phyloP scores from a whole-genome alignment of 2,329 filamentous ascomycete species.

The Davidsoniella eucalypti region DNA sequence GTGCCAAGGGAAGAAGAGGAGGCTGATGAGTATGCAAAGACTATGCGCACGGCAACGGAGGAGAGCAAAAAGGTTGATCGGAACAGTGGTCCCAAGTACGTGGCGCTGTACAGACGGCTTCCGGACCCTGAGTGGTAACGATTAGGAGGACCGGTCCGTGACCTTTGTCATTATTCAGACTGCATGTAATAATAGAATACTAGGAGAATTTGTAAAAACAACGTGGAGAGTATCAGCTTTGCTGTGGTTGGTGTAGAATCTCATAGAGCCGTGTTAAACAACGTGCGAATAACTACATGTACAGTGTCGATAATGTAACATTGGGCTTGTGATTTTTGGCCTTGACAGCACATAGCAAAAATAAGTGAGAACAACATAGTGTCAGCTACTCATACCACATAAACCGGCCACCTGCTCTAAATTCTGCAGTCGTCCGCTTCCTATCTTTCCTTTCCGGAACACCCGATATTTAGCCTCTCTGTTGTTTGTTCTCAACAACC shows the following conservation, averaged over 20 bases:
- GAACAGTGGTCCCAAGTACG: slow-evolving; percentile 80
- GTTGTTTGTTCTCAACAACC: too few relatives aligned
- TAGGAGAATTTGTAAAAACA: neutral
- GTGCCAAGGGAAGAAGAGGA: slow-evolving; percentile 51
- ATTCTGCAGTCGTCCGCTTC: too few relatives aligned
- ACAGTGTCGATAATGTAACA: too few relatives aligned
- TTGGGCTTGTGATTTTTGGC: too few relatives aligned
- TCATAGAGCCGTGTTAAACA: neutral
- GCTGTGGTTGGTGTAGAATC: too few relatives aligned
- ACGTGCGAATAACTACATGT: neutral
- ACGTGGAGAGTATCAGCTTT: neutral
- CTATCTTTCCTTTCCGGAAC: too few relatives aligned
- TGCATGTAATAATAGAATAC: too few relatives aligned
- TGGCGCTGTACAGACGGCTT: slow-evolving; percentile 69
- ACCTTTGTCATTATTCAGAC: neutral
- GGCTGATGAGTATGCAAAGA: slow-evolving; percentile 50
- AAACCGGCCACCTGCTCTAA: too few relatives aligned
- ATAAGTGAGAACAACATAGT: too few relatives aligned
- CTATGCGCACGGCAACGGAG: slow-evolving; percentile 76
- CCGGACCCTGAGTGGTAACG: slow-evolving; percentile 61
- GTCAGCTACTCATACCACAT: too few relatives aligned
- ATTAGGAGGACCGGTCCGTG: neutral
- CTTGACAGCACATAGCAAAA: too few relatives aligned
- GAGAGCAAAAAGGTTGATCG: slow-evolving; percentile 93
- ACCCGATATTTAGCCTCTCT: too few relatives aligned